A percentile compares a stretch with the other conserved stretches of the same genome.
These are phyloP conservation scores for Ophiostoma australiae DNA, from an alignment of 2,329 filamentous ascomycete genomes.

Conservation along the genomic window DNA sequence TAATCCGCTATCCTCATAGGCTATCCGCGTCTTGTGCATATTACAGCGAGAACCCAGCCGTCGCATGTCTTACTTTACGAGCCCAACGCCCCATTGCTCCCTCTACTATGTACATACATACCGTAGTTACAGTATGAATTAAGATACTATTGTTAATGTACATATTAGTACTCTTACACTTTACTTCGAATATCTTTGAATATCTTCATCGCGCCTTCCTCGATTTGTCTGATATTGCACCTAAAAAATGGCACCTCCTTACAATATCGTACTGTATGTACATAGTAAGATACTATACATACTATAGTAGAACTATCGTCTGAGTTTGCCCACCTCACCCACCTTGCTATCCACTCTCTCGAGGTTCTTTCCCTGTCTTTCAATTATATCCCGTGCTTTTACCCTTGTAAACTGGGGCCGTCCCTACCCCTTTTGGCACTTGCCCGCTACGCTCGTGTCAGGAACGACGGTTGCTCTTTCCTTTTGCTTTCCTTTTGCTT, in stretches of 20 bases:
- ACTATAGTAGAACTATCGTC: not conserved
- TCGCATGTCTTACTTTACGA: constrained; percentile 8
- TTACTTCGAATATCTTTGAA: not conserved
- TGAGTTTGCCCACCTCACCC: not conserved
- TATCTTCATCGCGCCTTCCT: not conserved
- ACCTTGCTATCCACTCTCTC: not conserved
- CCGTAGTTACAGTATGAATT: too few species aligned
- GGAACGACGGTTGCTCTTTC: constrained; percentile 7
- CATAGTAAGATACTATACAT: too few species aligned
- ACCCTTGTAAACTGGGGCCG: not conserved
- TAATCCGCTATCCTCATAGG: not conserved
- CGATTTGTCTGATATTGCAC: not conserved
- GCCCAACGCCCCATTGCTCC: not conserved
- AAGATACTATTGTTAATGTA: not conserved
- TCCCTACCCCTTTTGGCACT: constrained; percentile 11
- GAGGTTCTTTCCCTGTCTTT: not conserved
- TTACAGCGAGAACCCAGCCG: not conserved
- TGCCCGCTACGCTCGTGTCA: constrained; percentile 10
- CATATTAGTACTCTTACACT: too few species aligned
- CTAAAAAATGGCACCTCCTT: not conserved
- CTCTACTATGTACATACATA: not conserved
- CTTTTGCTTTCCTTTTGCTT: not conserved
- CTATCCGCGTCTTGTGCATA: not conserved
- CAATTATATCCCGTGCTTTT: not conserved
- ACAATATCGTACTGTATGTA: too few species aligned